A percentile compares a stretch with the other conserved stretches of the same genome.
Conservation (phyloP, 2,329 filamentous ascomycete species). For the Trichoderma sp. region DNA sequence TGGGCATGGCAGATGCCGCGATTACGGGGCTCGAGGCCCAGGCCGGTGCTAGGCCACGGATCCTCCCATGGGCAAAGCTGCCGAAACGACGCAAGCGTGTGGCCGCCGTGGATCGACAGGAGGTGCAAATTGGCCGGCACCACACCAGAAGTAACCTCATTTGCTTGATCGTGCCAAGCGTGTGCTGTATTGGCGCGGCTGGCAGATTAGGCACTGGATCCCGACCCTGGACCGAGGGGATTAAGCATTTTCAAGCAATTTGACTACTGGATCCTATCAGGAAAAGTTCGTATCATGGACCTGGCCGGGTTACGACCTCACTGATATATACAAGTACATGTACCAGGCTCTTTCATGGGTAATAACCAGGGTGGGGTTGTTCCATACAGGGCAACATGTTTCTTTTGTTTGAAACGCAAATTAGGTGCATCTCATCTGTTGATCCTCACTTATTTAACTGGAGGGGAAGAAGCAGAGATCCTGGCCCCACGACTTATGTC, state of each 20-base stretch:
- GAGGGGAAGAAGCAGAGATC: not conserved
- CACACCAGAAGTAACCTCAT: constrained; percentile 11
- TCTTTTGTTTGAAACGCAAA: not conserved
- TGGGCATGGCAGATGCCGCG: not conserved
- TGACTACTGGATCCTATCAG: not conserved
- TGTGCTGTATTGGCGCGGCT: constrained; percentile 9
- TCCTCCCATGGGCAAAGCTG: not conserved
- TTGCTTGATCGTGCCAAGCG: not conserved
- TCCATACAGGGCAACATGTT: not conserved
- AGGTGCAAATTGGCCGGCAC: constrained; percentile 4
- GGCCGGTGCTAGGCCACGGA: not conserved
- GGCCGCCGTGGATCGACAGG: constrained; percentile 17
- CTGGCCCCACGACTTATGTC: not conserved
- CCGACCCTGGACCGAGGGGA: not conserved
- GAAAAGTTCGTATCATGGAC: not conserved
- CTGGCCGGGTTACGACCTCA: not conserved
- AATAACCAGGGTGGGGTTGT: not conserved
- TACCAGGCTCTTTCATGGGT: not conserved
- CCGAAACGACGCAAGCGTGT: not conserved
- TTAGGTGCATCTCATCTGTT: not conserved
- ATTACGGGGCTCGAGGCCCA: not conserved
- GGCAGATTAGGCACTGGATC: not conserved
- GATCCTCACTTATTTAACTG: not conserved
- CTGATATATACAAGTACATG: too few species aligned
- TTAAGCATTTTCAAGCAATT: not conserved